Conservation (phyloP, 1,139 yeast species). For the Candida dubliniensis region DNA sequence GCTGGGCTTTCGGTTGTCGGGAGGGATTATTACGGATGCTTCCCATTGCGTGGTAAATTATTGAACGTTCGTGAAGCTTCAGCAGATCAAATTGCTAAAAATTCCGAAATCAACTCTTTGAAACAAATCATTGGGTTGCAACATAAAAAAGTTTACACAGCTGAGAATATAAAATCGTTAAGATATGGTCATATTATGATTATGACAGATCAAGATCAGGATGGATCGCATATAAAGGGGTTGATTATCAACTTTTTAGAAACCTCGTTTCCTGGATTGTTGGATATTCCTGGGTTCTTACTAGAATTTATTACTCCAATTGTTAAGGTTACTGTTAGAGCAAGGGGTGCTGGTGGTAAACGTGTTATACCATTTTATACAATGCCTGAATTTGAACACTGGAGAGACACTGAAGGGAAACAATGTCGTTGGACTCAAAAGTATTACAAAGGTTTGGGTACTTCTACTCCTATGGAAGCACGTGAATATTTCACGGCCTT, state of each 20-base stretch:
- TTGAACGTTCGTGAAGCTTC: conserved; percentile 96
- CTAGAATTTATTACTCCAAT: conserved; percentile 96
- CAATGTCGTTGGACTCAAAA: conserved; percentile 86
- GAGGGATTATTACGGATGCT: conserved; percentile 92
- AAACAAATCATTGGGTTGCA: conserved; percentile 95
- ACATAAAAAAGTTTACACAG: conserved; percentile 76
- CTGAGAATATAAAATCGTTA: conserved; percentile 64
- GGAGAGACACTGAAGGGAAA: conserved; percentile 86
- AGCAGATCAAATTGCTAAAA: conserved; percentile 88
- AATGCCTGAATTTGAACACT: conserved; percentile 92
- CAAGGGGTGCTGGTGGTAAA: conserved; percentile 53
- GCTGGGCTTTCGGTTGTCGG: conserved; percentile 96
- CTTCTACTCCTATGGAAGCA: conserved; percentile 79
- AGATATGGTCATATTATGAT: conserved; percentile 98
- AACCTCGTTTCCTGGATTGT: conserved; percentile 89
- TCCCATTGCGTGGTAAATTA: conserved; percentile 93
- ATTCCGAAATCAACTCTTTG: conserved; percentile 91
- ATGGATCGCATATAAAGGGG: conserved; percentile 98
- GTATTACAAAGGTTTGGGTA: conserved; percentile 98
- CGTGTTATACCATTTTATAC: conserved; percentile 76
- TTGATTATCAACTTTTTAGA: conserved; percentile 90
- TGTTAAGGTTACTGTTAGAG: conserved; percentile 79
- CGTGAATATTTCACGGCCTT: conserved; percentile 87
- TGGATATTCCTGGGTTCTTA: conserved; percentile 88
- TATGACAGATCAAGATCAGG: conserved; percentile 99